These are phyloP conservation scores for Arabidopsis thaliana DNA, from an alignment of 345 rosid genomes.

Conservation along the genomic window TAIR10.1 NC_003076.8:26553501-26554000, in stretches of 20 bases:
- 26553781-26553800: no score
- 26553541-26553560: slow-evolving; percentile 70
- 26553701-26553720: slow-evolving; percentile 60
- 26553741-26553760: slow-evolving; percentile 29
- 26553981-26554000: slow-evolving; percentile 90
- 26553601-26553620: slow-evolving; percentile 72
- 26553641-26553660: slow-evolving; percentile 64
- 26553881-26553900: slow-evolving; percentile 63
- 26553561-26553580: slow-evolving; percentile 56
- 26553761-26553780: slow-evolving; percentile 21
- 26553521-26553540: slow-evolving; percentile 68
- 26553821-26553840: slow-evolving; percentile 65
- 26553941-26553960: slow-evolving; percentile 2
- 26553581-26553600: slow-evolving; percentile 52
- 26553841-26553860: slow-evolving; percentile 87
- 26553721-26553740: slow-evolving; percentile 68
- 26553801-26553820: background rate
- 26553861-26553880: slow-evolving; percentile 75
- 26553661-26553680: slow-evolving; percentile 59
- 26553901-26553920: slow-evolving; percentile 20
- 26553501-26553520: slow-evolving; percentile 59
- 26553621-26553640: slow-evolving; percentile 62
- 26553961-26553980: slow-evolving; percentile 65
- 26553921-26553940: background rate
- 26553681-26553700: slow-evolving; percentile 67